These are phyloP conservation scores for Pleodorina starrii DNA, from an alignment of 139 green algal species.

Conservation along the genomic window DNA sequence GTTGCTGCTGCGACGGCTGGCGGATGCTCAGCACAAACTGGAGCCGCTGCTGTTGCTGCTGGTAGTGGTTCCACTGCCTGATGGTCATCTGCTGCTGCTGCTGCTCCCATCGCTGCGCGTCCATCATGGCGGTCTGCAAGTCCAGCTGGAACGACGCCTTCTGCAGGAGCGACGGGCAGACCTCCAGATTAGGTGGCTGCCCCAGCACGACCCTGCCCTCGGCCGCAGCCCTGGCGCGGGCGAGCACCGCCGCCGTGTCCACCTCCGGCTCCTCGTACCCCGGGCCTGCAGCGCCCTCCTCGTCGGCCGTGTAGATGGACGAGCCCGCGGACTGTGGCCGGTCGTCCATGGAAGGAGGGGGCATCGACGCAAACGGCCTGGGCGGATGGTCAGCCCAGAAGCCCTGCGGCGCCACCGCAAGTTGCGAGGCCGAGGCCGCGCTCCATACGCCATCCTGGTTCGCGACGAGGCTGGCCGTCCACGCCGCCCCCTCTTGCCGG, in stretches of 20 bases:
- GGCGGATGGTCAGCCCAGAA: too few species aligned
- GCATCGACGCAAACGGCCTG: background rate
- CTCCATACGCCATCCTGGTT: too few species aligned
- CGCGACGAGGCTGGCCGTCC: too few species aligned
- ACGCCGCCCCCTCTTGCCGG: too few species aligned
- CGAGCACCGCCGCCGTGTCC: background rate
- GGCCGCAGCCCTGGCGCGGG: background rate
- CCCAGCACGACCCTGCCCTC: background rate
- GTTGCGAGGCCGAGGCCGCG: too few species aligned
- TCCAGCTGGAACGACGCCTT: background rate
- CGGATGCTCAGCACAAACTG: background rate
- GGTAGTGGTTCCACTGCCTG: background rate
- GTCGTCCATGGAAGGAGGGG: background rate
- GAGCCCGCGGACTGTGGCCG: background rate
- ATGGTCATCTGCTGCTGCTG: background rate
- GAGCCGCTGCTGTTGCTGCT: background rate
- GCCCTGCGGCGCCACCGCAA: too few species aligned
- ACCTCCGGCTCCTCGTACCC: background rate
- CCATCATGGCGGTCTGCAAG: background rate
- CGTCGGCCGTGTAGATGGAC: slow-evolving; percentile 16
- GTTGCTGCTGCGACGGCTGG: background rate
- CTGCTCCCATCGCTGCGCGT: background rate
- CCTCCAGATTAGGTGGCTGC: background rate
- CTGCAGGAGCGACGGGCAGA: background rate
- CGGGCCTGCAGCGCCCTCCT: background rate